Percentiles rank a stretch among this genome's conserved stretches.
These are phyloP conservation scores for Didymella pinodella DNA, from an alignment of 2,329 filamentous ascomycete genomes.

Conservation along the genomic window DNA sequence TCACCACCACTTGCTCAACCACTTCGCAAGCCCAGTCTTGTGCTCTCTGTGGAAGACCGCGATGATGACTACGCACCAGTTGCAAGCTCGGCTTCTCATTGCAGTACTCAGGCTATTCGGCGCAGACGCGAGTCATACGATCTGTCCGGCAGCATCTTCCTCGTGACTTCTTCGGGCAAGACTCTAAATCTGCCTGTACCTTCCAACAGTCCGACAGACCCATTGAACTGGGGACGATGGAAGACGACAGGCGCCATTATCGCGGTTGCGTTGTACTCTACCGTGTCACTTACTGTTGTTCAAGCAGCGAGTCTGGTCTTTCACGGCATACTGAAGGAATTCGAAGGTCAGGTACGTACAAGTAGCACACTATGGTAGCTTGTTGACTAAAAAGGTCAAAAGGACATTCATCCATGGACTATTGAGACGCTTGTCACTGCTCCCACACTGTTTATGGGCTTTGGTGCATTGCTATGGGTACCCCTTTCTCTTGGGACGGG, in stretches of 20 bases:
- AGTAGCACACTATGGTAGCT: neutral
- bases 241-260: constrained; percentile 33
- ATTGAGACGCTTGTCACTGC: constrained; percentile 37
- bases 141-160: constrained; percentile 35
- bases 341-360: constrained; percentile 25
- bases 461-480: constrained; percentile 51
- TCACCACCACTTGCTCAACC: constrained; percentile 23
- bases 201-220: constrained; percentile 35
- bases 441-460: constrained; percentile 47
- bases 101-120: neutral
- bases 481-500: constrained; percentile 51
- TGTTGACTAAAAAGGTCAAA: neutral
- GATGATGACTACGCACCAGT: constrained; percentile 1
- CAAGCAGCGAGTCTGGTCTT: constrained; percentile 33
- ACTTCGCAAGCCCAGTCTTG: constrained; percentile 22
- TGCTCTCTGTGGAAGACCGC: constrained; percentile 12
- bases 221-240: constrained; percentile 35
- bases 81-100: neutral
- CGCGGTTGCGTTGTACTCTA: constrained; percentile 27
- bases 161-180: constrained; percentile 34
- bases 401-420: constrained; percentile 37
- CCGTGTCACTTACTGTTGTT: constrained; percentile 26
- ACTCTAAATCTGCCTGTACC: constrained; percentile 37
- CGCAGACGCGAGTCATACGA: constrained; percentile 39
- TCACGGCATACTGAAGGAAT: constrained; percentile 23